phyloP scores from a whole-genome alignment of 345 rosid genomes.

The Citrus trifoliata region DNA sequence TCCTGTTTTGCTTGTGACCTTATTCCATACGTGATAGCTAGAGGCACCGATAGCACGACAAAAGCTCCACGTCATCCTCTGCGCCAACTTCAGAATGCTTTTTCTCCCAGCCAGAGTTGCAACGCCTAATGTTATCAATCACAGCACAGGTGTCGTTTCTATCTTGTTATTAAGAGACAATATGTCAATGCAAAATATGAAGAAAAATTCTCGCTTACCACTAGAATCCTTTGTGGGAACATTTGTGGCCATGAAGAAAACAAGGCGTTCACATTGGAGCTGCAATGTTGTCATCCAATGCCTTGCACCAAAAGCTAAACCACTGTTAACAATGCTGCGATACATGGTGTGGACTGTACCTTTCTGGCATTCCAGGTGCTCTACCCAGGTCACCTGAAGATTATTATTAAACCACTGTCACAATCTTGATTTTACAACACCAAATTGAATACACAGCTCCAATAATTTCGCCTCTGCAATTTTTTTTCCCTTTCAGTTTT shows the following conservation, averaged over 20 bases:
- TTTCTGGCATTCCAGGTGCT: constrained; percentile 83
- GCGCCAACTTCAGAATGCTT: constrained; percentile 88
- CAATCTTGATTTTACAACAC: neutral
- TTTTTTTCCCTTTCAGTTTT: neutral
- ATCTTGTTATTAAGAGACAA: neutral
- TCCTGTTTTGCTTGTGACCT: constrained; percentile 81
- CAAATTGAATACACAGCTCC: neutral
- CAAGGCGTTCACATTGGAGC: constrained; percentile 88
- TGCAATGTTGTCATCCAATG: constrained; percentile 88
- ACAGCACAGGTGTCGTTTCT: neutral
- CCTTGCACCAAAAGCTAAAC: constrained; percentile 90
- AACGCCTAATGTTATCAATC: constrained; percentile 47
- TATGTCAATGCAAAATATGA: neutral
- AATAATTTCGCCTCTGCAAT: constrained; percentile 2
- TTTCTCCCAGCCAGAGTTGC: constrained; percentile 93
- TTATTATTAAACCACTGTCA: neutral
- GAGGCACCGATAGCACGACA: constrained; percentile 88
- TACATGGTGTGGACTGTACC: constrained; percentile 67
- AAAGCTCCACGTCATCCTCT: constrained; percentile 84
- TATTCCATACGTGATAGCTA: constrained; percentile 90
- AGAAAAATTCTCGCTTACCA: constrained; percentile 34
- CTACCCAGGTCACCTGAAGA: constrained; percentile 89
- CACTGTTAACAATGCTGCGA: constrained; percentile 71
- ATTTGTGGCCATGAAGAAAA: constrained; percentile 98
- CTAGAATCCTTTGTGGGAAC: constrained; percentile 97